Base-by-base conservation (phyloP, 805 yeast species). In the Monosporozyma unispora region DNA sequence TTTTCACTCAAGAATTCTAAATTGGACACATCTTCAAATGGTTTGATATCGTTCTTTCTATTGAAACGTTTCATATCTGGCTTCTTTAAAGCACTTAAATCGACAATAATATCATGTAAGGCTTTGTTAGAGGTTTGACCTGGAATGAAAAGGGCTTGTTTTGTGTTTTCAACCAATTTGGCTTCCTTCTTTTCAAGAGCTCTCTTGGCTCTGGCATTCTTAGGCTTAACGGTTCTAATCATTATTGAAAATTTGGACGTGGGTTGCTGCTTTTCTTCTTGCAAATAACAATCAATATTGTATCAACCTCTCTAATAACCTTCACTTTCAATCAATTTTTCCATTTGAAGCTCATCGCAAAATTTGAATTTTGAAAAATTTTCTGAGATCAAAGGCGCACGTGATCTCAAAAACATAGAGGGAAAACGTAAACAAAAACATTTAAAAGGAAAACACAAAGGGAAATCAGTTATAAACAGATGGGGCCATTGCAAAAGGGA, bases 1-100 rank as follows among this genome's bases (percentile, higher is more conserved):
- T 93, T 93, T 68, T 91, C 96, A 57, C 96, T 78, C 69, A 93
- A 87, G 62, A 93, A 93, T 68, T 93, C 99, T 52, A 93, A 70
- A 35, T 84, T 78, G 2, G 84, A 60, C 12, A 87, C 77, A 64
- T 93, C 98, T 69, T 93, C 99, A 68, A 93, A 93, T 14, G 99
- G 98, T 57, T 84, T 77, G 53, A 91, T 75, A 43, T 87, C 91
- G 62, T 93, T 93, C 73, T 88, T 90, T 69, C 86, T 87, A 50
- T 80, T 75, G 64, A 93, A 91, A 63, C 95, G 80, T 69, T 88
- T 88, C 55, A 83, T 81, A 57, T 80, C 82, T 27, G 99, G 99
- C 68, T 91, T 89, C 70, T 93, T 93, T 64, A 91, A 72, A 3
- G 95, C 88, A 71, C 89, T 75, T 54, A 93, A 70, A 69, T 93